These are phyloP conservation scores for Curvularia sp. DNA, from an alignment of 2,329 filamentous ascomycete species.

Conservation along the genomic window DNA sequence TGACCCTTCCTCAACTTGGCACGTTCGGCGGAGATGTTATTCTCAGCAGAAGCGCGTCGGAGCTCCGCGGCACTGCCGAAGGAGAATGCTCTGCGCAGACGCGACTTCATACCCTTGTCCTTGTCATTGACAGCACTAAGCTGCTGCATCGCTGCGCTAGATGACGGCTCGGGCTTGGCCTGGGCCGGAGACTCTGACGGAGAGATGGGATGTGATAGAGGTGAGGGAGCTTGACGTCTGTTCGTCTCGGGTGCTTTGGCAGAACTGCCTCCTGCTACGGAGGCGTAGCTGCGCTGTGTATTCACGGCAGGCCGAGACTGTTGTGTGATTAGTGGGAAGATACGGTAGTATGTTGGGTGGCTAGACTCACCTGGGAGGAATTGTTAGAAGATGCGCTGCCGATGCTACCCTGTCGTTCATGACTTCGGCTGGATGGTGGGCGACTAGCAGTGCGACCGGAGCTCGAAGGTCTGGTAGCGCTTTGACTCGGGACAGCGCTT, in stretches of 20 bases:
- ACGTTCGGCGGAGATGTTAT: constrained; percentile 58
- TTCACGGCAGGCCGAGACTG: constrained; percentile 37
- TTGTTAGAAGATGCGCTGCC: constrained; percentile 47
- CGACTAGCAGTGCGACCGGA: constrained; percentile 40
- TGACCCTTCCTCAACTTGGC: constrained; percentile 62
- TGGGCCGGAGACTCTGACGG: constrained; percentile 42
- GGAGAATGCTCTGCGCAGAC: constrained; percentile 89
- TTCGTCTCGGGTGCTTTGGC: constrained; percentile 48
- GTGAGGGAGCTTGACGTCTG: constrained; percentile 56
- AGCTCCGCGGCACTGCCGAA: constrained; percentile 96
- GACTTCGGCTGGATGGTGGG: constrained; percentile 44
- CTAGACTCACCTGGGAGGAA: constrained; percentile 43
- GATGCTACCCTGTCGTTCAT: constrained; percentile 49
- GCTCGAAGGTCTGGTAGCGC: constrained; percentile 37
- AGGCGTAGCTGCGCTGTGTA: constrained; percentile 27
- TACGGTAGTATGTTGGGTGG: background rate
- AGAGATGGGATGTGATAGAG: constrained; percentile 55
- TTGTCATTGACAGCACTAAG: constrained; percentile 87
- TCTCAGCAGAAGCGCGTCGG: constrained; percentile 73
- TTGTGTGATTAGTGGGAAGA: constrained; percentile 3
- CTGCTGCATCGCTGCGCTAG: constrained; percentile 80
- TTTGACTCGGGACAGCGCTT: constrained; percentile 20
- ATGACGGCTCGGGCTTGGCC: constrained; percentile 27
- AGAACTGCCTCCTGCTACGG: constrained; percentile 24
- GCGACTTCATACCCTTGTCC: constrained; percentile 83